phyloP scores from a whole-genome alignment of 768 basidiomycete species.

The Boletus huronensis region DNA sequence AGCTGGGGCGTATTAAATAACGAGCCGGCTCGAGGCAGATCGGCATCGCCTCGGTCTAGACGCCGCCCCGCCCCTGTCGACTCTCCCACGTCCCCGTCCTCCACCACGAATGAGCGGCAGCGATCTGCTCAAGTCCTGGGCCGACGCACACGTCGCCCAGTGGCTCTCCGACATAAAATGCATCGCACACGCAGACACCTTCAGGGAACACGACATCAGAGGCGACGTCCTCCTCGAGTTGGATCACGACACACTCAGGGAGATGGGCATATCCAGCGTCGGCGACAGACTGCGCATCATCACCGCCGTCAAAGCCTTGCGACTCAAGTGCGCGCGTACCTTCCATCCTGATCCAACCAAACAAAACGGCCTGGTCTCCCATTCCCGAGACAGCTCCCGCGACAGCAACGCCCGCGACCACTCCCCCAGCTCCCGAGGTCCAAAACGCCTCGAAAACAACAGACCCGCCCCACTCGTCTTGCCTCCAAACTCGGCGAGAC shows the following conservation, averaged over 20 bases:
- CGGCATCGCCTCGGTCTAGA: neutral
- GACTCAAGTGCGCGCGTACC: constrained; percentile 50
- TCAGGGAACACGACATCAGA: constrained; percentile 85
- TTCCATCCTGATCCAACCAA: constrained; percentile 1
- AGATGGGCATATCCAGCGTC: constrained; percentile 86
- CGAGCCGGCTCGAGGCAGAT: no score
- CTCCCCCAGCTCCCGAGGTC: constrained; percentile 31
- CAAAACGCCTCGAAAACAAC: constrained; percentile 53
- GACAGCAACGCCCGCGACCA: constrained; percentile 17
- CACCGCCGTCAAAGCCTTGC: constrained; percentile 76
- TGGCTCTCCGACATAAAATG: constrained; percentile 85
- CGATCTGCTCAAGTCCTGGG: constrained; percentile 64
- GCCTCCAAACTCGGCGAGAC: constrained; percentile 46
- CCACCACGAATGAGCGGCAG: neutral
- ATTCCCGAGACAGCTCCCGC: constrained; percentile 25
- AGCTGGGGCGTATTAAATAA: no score
- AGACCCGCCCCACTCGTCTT: constrained; percentile 84
- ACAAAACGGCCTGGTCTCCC: constrained; percentile 6
- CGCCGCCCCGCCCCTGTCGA: neutral
- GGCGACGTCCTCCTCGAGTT: constrained; percentile 90
- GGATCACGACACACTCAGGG: constrained; percentile 81
- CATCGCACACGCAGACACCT: constrained; percentile 58
- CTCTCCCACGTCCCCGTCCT: neutral
- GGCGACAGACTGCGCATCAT: constrained; percentile 89
- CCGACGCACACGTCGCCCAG: constrained; percentile 61